Evolutionary conservation across 2,329 filamentous ascomycete genomes (phyloP).

Genomic region (Aspergillus brunneoviolaceus): DNA sequence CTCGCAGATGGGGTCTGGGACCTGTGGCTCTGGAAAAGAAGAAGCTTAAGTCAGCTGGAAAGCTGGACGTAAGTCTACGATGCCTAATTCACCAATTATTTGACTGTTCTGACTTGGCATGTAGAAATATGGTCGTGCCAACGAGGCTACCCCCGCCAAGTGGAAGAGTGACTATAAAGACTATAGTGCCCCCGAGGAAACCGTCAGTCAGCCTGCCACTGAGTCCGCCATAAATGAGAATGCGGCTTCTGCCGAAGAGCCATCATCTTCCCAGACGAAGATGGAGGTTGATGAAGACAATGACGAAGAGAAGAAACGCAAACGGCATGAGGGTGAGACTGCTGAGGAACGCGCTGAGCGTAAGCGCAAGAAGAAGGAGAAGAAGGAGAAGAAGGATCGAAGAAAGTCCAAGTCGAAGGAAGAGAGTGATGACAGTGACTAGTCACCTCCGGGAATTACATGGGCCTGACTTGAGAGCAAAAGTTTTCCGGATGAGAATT

Average conservation of each 20-base stretch:
- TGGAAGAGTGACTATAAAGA: conserved; percentile 95
- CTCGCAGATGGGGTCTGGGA: conserved; percentile 91
- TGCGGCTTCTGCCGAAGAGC: conserved; percentile 28
- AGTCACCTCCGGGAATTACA: conserved; percentile 30
- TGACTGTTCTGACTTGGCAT: conserved; percentile 26
- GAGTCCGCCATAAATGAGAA: conserved; percentile 45
- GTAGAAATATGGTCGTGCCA: conserved; percentile 84
- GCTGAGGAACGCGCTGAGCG: conserved; percentile 49
- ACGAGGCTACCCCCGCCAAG: conserved; percentile 88
- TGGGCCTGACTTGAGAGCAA: conserved; percentile 11
- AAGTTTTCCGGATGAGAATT: conserved; percentile 4
- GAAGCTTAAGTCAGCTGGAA: conserved; percentile 98
- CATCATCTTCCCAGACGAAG: conserved; percentile 36
- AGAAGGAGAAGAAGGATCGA: conserved; percentile 61
- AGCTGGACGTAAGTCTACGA: conserved; percentile 69
- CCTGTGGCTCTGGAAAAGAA: conserved; percentile 96
- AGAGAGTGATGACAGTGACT: conserved; percentile 58
- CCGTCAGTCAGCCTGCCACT: conserved; percentile 47
- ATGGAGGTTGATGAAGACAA: conserved; percentile 44
- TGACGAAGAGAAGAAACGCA: conserved; percentile 54
- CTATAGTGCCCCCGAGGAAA: conserved; percentile 59
- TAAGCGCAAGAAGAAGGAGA: conserved; percentile 54
- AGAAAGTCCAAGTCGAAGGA: conserved; percentile 82
- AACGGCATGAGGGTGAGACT: conserved; percentile 57
- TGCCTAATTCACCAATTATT: neutral